Conservation (phyloP, 202 grass and related monocot genomes). For the Carex sylvatica region DNA sequence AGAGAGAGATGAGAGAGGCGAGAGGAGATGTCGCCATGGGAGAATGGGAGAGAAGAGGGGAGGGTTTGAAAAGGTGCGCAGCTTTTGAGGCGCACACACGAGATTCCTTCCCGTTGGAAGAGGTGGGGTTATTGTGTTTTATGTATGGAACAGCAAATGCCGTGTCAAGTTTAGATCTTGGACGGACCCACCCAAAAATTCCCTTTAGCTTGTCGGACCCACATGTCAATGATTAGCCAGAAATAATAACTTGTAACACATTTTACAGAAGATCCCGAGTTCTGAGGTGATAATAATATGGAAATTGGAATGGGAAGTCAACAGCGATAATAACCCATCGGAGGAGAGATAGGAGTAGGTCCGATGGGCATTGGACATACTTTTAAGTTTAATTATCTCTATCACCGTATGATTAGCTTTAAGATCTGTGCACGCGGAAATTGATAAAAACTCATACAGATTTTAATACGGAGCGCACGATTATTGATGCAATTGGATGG, state of each 20-base stretch:
- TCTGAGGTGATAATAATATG: background rate
- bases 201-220: background rate
- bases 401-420: too few relatives aligned
- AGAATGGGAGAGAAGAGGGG: background rate
- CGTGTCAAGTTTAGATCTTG: background rate
- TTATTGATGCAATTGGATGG: too few relatives aligned
- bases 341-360: too few relatives aligned
- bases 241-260: too few relatives aligned
- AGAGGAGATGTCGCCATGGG: conserved; percentile 39
- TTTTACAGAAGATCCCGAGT: background rate
- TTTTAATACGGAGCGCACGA: too few relatives aligned
- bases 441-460: too few relatives aligned
- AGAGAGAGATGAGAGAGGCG: background rate
- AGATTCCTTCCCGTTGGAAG: conserved; percentile 23
- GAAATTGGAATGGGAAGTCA: background rate
- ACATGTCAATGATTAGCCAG: background rate
- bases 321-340: background rate
- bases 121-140: background rate
- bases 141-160: background rate
- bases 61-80: conserved; percentile 5
- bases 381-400: too few relatives aligned
- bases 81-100: conserved; percentile 3
- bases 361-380: too few relatives aligned
- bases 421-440: too few relatives aligned
- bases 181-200: background rate